Percentiles rank a stretch among this genome's conserved stretches.
Conservation (phyloP, 345 rosid genomes). For the Kandelia obovata region DNA sequence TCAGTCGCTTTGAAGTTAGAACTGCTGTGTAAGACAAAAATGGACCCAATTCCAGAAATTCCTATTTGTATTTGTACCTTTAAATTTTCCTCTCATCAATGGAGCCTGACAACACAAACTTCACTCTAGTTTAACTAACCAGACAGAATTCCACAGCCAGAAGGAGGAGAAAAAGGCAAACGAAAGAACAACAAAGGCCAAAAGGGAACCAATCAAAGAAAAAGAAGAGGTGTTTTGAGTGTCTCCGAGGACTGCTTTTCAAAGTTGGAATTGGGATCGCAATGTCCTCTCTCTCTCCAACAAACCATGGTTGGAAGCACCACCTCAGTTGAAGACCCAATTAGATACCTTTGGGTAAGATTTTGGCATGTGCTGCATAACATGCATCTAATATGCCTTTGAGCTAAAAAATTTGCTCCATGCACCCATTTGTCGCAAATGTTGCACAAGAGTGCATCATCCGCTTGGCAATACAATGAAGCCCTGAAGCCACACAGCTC, state of each 20-base stretch:
- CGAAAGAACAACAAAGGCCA: not conserved
- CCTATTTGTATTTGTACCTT: no score
- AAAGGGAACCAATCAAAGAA: slow-evolving; percentile 41
- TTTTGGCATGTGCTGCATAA: slow-evolving; percentile 61
- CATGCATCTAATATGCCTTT: slow-evolving; percentile 68
- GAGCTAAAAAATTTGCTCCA: slow-evolving; percentile 74
- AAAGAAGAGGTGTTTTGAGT: slow-evolving; percentile 44
- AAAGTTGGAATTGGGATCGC: slow-evolving; percentile 21
- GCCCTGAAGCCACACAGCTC: slow-evolving; percentile 65
- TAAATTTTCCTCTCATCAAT: no score
- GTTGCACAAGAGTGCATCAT: slow-evolving; percentile 63
- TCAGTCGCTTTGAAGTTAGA: no score
- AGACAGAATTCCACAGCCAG: not conserved
- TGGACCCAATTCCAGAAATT: no score
- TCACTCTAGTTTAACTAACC: no score
- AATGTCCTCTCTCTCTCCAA: slow-evolving; percentile 24
- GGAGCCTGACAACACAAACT: no score
- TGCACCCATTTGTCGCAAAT: slow-evolving; percentile 75
- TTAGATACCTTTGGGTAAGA: slow-evolving; percentile 51
- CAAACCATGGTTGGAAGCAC: slow-evolving; percentile 32
- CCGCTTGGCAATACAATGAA: slow-evolving; percentile 71
- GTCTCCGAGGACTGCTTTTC: slow-evolving; percentile 21
- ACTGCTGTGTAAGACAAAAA: no score
- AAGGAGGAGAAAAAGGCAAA: not conserved
- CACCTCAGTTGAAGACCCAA: slow-evolving; percentile 48